Evolutionary conservation across 805 yeast genomes (phyloP).

Genomic region (Saccharomyces paradoxus): DNA sequence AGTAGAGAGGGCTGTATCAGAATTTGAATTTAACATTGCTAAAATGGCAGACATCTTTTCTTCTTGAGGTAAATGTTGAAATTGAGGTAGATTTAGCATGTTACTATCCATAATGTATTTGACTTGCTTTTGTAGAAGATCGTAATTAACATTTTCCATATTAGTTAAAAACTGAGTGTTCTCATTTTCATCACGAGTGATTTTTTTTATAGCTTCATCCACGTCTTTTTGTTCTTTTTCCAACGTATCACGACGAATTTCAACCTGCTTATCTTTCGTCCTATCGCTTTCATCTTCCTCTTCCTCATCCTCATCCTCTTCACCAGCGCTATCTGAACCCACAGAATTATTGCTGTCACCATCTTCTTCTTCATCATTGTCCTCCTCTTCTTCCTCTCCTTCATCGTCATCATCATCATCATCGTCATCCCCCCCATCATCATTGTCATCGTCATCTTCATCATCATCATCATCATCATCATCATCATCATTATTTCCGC

Average conservation of each 20-base stretch:
- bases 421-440: conserved; percentile 1
- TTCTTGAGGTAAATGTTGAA: conserved; percentile 35
- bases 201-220: background rate
- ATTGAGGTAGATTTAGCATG: conserved; percentile 17
- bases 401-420: conserved; percentile 13
- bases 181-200: background rate
- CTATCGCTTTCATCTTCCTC: conserved; percentile 2
- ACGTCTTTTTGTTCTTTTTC: background rate
- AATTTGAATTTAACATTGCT: conserved; percentile 23
- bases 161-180: background rate
- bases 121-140: conserved; percentile 26
- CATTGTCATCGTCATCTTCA: conserved; percentile 9
- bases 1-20: conserved; percentile 37
- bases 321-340: conserved; percentile 27
- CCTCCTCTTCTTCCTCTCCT: conserved; percentile 6
- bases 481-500: background rate
- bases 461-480: conserved; percentile 11
- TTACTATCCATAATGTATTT: conserved; percentile 24
- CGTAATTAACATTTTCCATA: conserved; percentile 17
- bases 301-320: conserved; percentile 5
- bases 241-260: background rate
- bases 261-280: background rate
- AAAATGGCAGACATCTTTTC: conserved; percentile 26
- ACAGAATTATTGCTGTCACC: conserved; percentile 23
- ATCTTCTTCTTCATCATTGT: conserved; percentile 14